Percentiles rank a stretch among this genome's conserved stretches.
Evolutionary conservation across 257 asterid genomes (phyloP).

Genomic region (Verbascum thapsus): DNA sequence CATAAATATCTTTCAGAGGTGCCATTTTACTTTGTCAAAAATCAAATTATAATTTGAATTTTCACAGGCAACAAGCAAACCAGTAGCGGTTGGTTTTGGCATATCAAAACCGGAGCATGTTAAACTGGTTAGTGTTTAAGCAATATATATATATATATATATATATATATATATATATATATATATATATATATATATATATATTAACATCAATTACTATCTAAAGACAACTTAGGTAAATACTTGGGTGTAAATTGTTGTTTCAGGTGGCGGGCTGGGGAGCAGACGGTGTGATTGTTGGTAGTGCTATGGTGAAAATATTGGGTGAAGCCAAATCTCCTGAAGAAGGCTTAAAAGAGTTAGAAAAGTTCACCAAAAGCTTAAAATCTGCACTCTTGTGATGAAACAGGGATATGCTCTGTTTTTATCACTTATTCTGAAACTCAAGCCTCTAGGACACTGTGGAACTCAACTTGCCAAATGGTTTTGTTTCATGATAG

Average conservation of each 20-base stretch:
- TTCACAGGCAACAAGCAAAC: conserved; percentile 68
- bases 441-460: conserved; percentile 21
- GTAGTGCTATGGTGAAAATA: conserved; percentile 82
- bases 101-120: conserved; percentile 88
- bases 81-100: conserved; percentile 93
- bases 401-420: conserved; percentile 19
- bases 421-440: conserved; percentile 16
- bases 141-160: conserved; percentile 3
- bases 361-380: conserved; percentile 64
- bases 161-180: conserved; percentile 3
- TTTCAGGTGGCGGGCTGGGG: conserved; percentile 86
- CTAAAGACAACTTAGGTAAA: background rate
- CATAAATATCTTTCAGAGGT: background rate
- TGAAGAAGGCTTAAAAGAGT: conserved; percentile 74
- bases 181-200: conserved; percentile 1
- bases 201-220: background rate
- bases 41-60: background rate
- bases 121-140: conserved; percentile 52
- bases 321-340: conserved; percentile 83
- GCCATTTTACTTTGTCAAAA: background rate
- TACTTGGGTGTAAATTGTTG: background rate
- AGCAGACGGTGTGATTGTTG: conserved; percentile 93
- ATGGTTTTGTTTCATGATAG: background rate
- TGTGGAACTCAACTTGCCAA: conserved; percentile 7
- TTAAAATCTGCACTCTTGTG: conserved; percentile 63